A percentile compares a stretch with the other conserved stretches of the same genome.
Conservation (phyloP, 108 stramenopile genomes). For the Pelagomonas calceolata region DNA sequence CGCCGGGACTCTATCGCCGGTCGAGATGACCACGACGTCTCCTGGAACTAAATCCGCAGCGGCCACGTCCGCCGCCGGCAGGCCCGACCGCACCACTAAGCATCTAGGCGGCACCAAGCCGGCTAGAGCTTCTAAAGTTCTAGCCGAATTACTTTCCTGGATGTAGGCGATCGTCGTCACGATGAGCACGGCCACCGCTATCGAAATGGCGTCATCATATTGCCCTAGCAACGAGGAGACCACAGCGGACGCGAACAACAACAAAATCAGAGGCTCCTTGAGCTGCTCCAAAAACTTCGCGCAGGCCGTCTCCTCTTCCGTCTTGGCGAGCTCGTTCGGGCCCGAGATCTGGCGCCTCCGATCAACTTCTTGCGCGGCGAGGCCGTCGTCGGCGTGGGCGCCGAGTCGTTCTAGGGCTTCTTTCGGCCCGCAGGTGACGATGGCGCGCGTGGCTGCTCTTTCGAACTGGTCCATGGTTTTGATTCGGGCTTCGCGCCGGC, state of each 20-base stretch:
- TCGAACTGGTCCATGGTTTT: too few species aligned
- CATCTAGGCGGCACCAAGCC: slow-evolving; percentile 72
- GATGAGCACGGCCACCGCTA: slow-evolving; percentile 77
- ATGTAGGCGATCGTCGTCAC: slow-evolving; percentile 82
- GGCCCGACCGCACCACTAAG: slow-evolving; percentile 68
- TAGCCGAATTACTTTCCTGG: slow-evolving; percentile 84
- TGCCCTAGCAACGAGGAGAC: slow-evolving; percentile 71
- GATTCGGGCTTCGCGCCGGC: too few species aligned
- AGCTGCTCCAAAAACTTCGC: slow-evolving; percentile 57
- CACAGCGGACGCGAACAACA: slow-evolving; percentile 69
- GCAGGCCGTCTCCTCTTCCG: slow-evolving; percentile 27
- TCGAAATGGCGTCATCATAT: slow-evolving; percentile 75
- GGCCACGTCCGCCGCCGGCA: slow-evolving; percentile 48
- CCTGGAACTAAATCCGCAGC: slow-evolving; percentile 82
- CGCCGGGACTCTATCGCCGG: slow-evolving; percentile 90
- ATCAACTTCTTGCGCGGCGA: slow-evolving; percentile 8
- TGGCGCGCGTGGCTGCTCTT: too few species aligned
- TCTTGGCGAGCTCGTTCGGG: slow-evolving; percentile 23
- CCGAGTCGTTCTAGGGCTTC: not conserved
- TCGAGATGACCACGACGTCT: slow-evolving; percentile 71
- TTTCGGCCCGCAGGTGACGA: too few species aligned
- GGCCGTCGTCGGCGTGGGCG: slow-evolving; percentile 6
- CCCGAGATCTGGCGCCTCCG: slow-evolving; percentile 11
- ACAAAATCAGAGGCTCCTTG: slow-evolving; percentile 84
- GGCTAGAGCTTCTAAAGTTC: slow-evolving; percentile 68